Evolutionary conservation across 371 early-diverging fungal species (phyloP).

Genomic region (Zychaea mexicana): DNA sequence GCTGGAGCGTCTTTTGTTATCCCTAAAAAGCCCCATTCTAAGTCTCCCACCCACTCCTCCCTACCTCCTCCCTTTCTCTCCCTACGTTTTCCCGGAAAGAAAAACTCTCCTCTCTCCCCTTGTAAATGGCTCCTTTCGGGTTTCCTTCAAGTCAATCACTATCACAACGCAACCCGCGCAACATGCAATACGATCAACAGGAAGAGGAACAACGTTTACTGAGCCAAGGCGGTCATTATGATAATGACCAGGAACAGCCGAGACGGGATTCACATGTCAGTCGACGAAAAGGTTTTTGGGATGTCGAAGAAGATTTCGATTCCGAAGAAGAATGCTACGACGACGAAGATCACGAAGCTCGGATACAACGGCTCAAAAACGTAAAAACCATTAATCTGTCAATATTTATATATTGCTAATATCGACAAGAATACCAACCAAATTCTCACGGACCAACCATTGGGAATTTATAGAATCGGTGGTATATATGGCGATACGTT

Average conservation of each 20-base stretch:
- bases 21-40: no score
- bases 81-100: not conserved
- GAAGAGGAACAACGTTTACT: constrained; percentile 13
- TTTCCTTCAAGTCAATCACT: constrained; percentile 8
- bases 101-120: not conserved
- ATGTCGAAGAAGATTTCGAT: constrained; percentile 17
- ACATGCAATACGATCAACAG: constrained; percentile 11
- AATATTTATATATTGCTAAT: not conserved
- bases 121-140: not conserved
- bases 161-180: constrained; percentile 14
- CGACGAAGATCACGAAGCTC: constrained; percentile 4
- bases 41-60: not conserved
- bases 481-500: constrained; percentile 14
- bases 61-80: not conserved
- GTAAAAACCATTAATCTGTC: not conserved
- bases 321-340: not conserved
- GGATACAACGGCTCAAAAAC: not conserved
- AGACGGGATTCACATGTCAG: not conserved
- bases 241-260: no score
- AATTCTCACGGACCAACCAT: no score
- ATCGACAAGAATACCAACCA: no score
- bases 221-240: no score
- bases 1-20: not conserved
- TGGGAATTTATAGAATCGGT: not conserved
- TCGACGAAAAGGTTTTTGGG: constrained; percentile 4